Conservation (phyloP, 495 filamentous ascomycete species). For the Neurospora sp. region DNA sequence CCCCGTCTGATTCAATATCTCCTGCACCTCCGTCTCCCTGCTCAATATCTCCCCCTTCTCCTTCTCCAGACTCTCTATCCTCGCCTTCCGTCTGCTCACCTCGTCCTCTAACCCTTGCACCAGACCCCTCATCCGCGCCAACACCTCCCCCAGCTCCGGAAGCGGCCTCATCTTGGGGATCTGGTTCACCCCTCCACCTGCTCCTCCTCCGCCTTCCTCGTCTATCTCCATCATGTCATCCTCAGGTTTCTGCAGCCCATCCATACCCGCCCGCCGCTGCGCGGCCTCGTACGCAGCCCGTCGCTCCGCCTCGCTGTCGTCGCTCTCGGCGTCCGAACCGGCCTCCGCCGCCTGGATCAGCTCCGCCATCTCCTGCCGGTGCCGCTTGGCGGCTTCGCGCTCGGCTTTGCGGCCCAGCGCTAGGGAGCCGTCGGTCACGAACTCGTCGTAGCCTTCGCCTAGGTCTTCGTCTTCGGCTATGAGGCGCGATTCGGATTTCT, state of each 20-base stretch:
- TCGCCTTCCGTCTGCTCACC: conserved; percentile 14
- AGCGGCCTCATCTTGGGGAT: conserved; percentile 46
- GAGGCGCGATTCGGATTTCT: conserved; percentile 55
- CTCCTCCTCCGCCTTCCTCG: conserved; percentile 10
- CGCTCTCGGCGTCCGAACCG: conserved; percentile 41
- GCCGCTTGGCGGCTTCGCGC: conserved; percentile 54
- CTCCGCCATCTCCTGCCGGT: conserved; percentile 69
- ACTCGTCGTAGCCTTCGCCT: conserved; percentile 91
- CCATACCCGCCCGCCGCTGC: conserved; percentile 75
- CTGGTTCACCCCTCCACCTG: conserved; percentile 5
- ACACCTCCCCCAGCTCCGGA: conserved; percentile 41
- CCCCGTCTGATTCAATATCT: conserved; percentile 68
- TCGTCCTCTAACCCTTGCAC: conserved; percentile 26
- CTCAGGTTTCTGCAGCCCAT: conserved; percentile 40
- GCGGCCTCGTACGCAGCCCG: conserved; percentile 79
- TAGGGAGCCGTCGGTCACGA: conserved; percentile 73
- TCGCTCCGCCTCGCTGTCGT: conserved; percentile 72
- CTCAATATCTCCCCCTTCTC: conserved; percentile 50
- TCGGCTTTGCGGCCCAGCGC: conserved; percentile 72
- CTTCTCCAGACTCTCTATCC: conserved; percentile 23
- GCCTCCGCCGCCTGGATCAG: conserved; percentile 75
- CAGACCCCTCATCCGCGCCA: conserved; percentile 33
- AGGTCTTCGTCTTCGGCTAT: conserved; percentile 84
- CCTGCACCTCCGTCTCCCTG: conserved; percentile 73
- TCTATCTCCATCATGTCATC: conserved; percentile 17